Evolutionary conservation across 345 rosid genomes (phyloP), one percentile per base, ranked within the genome.

Genomic region (Populus simonii): DNA sequence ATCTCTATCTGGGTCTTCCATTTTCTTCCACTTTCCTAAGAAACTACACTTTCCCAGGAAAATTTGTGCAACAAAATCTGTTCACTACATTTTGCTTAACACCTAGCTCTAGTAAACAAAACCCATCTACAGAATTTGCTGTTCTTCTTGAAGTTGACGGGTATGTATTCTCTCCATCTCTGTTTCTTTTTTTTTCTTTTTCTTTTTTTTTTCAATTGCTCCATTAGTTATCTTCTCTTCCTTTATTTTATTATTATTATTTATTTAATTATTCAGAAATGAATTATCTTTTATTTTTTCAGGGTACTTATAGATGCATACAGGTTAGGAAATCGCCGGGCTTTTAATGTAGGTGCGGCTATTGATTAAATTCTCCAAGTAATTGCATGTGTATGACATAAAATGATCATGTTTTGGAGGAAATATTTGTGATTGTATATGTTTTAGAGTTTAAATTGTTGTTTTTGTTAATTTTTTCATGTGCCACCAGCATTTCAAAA

Each of bases 121-220:
- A 78, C 72, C 88, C 90, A 75, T 72, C 89, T 77, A 88, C 79
- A 62, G 89, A 90, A 78, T 76, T 92, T 22, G 97, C 91, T 53
- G 83, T 94, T 75, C 90, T 93, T 84, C 94, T 94, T 73, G 97
- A 94, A 83, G 93, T 94, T 80, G 98, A 94, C 76, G 97, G 97
- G 98, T 94, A 86, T 27, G 39, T 2, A 81, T 43, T 57, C 20
- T 20, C 31, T 20, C 39, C 27, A 2, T 41, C 45, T 0, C 45
- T 5, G 11, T 65, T 62, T 62, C 38, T 47, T 29, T 62, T 41
- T 27, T 62, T 43, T 23, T 62, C 38, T 65, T 62, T 62, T 39
- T 47, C 29, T n/a, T n/a, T n/a, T 62, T 43, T 23, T 62, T 43
- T 23, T 17, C 55, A 65, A 55, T 53, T 65, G 11, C 35, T 5